Evolutionary conservation across 2,329 filamentous ascomycete species (phyloP).

Genomic region (Penicillium fuscoglaucum): DNA sequence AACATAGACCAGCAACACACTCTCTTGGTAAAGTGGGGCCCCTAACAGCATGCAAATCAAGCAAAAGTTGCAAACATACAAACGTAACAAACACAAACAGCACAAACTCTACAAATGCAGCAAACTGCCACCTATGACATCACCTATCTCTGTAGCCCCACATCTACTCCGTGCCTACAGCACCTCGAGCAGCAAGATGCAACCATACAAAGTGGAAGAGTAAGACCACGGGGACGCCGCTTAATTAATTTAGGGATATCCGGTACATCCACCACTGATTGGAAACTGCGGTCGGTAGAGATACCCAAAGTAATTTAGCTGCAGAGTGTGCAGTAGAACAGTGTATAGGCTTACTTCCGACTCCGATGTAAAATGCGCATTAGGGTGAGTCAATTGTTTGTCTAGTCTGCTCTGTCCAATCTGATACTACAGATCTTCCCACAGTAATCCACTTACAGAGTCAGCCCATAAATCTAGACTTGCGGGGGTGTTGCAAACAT

Average conservation of each 20-base stretch:
- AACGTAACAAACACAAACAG: constrained; percentile 19
- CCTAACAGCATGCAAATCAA: background rate
- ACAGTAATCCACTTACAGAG: constrained; percentile 6
- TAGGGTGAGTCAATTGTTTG: constrained; percentile 11
- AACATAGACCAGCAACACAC: background rate
- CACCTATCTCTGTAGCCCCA: constrained; percentile 1
- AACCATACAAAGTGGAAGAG: constrained; percentile 14
- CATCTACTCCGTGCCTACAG: background rate
- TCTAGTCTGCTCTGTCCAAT: constrained; percentile 2
- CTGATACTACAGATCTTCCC: constrained; percentile 10
- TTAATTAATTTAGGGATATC: background rate
- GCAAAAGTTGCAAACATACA: constrained; percentile 7
- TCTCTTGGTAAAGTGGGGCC: too few species aligned
- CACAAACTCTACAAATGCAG: constrained; percentile 16
- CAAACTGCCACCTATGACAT: constrained; percentile 26
- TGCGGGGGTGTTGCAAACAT: constrained; percentile 28
- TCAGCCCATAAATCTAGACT: constrained; percentile 22
- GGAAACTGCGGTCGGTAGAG: too few species aligned
- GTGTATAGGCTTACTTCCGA: background rate
- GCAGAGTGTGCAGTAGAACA: background rate
- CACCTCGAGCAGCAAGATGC: constrained; percentile 13
- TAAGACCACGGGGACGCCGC: background rate
- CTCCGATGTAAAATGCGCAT: background rate
- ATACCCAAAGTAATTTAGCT: background rate
- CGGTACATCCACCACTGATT: background rate